phyloP scores from a whole-genome alignment of 2,329 filamentous ascomycete genomes.

The Aphanoascus verrucosus region DNA sequence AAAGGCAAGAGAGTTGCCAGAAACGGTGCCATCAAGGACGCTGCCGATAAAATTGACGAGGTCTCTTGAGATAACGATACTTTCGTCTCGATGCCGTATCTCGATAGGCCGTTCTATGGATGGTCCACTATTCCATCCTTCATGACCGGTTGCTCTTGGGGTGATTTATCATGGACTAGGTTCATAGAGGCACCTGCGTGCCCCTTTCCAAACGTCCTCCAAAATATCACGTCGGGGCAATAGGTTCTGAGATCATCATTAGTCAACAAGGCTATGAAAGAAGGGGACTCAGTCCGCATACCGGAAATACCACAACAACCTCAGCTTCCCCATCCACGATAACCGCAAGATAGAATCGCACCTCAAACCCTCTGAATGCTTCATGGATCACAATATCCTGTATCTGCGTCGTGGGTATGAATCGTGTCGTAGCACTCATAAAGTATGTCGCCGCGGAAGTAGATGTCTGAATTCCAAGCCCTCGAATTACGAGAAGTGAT shows the following conservation, averaged over 20 bases:
- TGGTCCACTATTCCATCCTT: background rate
- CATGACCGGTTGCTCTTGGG: background rate
- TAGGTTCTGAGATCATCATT: slow-evolving; percentile 40
- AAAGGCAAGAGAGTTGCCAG: slow-evolving; percentile 11
- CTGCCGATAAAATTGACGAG: background rate
- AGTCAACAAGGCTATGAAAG: background rate
- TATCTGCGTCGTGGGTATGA: slow-evolving; percentile 85
- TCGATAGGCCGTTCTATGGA: too few species aligned
- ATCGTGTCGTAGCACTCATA: slow-evolving; percentile 51
- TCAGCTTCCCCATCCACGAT: slow-evolving; percentile 82
- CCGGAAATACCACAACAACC: slow-evolving; percentile 89
- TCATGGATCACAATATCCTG: slow-evolving; percentile 92
- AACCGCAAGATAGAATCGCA: slow-evolving; percentile 78
- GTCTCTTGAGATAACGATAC: slow-evolving; percentile 4
- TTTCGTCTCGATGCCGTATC: background rate
- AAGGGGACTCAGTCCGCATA: slow-evolving; percentile 26
- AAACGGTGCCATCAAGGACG: slow-evolving; percentile 11
- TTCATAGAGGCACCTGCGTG: slow-evolving; percentile 71
- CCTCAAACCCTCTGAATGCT: slow-evolving; percentile 84
- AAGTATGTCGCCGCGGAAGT: slow-evolving; percentile 60
- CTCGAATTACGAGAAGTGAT: slow-evolving; percentile 75
- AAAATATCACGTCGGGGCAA: slow-evolving; percentile 64
- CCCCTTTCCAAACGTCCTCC: slow-evolving; percentile 82
- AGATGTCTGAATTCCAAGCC: slow-evolving; percentile 81
- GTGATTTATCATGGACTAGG: slow-evolving; percentile 35